These are phyloP conservation scores for Kalaharituber pfeilii DNA, from an alignment of 2,329 filamentous ascomycete genomes.

Conservation along the genomic window DNA sequence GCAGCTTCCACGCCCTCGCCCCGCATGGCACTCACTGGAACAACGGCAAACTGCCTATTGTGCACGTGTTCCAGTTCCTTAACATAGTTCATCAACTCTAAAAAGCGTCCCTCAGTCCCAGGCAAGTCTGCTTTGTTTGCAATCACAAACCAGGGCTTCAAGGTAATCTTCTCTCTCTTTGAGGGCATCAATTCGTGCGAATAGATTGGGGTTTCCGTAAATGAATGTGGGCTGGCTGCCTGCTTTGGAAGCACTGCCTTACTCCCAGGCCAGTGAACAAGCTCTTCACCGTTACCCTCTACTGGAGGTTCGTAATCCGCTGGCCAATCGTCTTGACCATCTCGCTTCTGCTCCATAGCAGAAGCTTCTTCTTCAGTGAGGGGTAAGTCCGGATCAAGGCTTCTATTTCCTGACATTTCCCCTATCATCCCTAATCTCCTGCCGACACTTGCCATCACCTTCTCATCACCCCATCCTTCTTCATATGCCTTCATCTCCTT, in stretches of 20 bases:
- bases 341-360: background rate
- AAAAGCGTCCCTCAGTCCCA: slow-evolving; percentile 62
- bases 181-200: background rate
- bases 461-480: slow-evolving; percentile 55
- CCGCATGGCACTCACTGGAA: slow-evolving; percentile 80
- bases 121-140: slow-evolving; percentile 82
- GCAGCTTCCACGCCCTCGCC: slow-evolving; percentile 66
- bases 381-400: slow-evolving; percentile 5
- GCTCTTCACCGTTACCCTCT: background rate
- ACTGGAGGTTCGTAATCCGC: background rate
- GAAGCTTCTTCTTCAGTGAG: background rate
- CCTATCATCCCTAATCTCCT: slow-evolving; percentile 16
- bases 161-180: slow-evolving; percentile 53
- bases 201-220: background rate
- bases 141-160: slow-evolving; percentile 92
- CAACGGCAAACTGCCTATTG: slow-evolving; percentile 40
- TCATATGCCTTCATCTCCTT: slow-evolving; percentile 77
- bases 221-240: background rate
- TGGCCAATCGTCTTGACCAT: background rate
- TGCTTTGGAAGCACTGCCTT: slow-evolving; percentile 5
- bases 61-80: slow-evolving; percentile 43
- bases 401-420: slow-evolving; percentile 16
- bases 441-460: slow-evolving; percentile 34
- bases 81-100: slow-evolving; percentile 51
- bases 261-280: slow-evolving; percentile 6